phyloP scores from a whole-genome alignment of 2,329 filamentous ascomycete species.

The Emydomyces testavorans region DNA sequence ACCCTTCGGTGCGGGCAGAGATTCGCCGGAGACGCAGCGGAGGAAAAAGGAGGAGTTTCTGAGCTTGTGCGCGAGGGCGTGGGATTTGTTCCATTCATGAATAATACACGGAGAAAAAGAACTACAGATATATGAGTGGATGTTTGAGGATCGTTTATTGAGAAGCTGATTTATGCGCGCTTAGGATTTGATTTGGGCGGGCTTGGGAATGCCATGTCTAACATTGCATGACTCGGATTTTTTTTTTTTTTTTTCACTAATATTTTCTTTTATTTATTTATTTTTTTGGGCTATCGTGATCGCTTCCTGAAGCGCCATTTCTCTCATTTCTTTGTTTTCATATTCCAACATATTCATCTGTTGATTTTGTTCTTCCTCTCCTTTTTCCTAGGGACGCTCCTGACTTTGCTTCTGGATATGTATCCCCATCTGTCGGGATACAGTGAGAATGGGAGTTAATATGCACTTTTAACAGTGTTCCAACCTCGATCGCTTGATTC shows the following conservation, averaged over 20 bases:
- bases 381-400: no score
- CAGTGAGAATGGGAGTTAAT: conserved; percentile 4
- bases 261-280: no score
- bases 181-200: background rate
- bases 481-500: background rate
- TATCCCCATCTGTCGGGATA: conserved; percentile 8
- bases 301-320: no score
- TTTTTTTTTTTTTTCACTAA: background rate
- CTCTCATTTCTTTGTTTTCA: no score
- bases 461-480: conserved; percentile 3
- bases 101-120: background rate
- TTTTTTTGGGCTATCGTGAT: no score
- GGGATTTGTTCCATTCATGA: conserved; percentile 95
- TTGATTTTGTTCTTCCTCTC: background rate
- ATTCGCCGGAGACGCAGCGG: conserved; percentile 69
- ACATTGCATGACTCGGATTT: background rate
- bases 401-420: background rate
- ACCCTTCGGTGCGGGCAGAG: conserved; percentile 49
- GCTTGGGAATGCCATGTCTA: background rate
- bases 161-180: background rate
- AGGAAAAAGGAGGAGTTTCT: conserved; percentile 92
- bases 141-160: background rate
- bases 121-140: background rate
- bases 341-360: background rate
- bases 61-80: conserved; percentile 71